A percentile compares a stretch with the other conserved stretches of the same genome.
Evolutionary conservation across 2,329 filamentous ascomycete species (phyloP).

Genomic region (Stagonosporopsis rhizophila): DNA sequence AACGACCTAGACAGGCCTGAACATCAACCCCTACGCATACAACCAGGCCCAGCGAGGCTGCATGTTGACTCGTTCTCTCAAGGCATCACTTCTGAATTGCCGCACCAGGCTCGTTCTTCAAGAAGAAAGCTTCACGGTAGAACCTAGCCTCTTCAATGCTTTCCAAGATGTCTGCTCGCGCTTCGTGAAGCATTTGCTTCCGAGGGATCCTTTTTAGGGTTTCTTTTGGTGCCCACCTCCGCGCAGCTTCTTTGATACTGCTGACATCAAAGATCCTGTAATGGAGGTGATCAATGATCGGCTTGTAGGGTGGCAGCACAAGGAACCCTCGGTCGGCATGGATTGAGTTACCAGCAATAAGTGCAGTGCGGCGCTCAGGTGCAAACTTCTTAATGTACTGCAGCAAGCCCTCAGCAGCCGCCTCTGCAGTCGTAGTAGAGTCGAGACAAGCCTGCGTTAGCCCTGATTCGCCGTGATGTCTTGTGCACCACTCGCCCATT

Average conservation of each 20-base stretch:
- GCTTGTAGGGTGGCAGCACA: constrained; percentile 73
- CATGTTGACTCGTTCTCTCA: too few species aligned
- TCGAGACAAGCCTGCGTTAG: constrained; percentile 77
- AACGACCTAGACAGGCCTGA: not conserved
- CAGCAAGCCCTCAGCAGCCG: constrained; percentile 76
- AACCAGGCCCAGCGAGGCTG: not conserved
- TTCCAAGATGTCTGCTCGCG: constrained; percentile 88
- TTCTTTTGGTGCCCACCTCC: constrained; percentile 75
- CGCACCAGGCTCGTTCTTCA: constrained; percentile 14
- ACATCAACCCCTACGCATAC: not conserved
- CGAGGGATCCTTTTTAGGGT: constrained; percentile 68
- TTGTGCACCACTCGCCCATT: constrained; percentile 91
- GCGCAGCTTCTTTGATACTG: constrained; percentile 86
- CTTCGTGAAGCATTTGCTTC: constrained; percentile 82
- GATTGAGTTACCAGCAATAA: constrained; percentile 91
- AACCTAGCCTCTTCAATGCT: constrained; percentile 91
- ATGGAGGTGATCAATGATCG: constrained; percentile 78
- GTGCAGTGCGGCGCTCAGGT: constrained; percentile 68
- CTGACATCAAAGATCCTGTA: constrained; percentile 94
- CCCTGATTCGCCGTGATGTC: constrained; percentile 80
- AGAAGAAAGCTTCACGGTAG: constrained; percentile 76
- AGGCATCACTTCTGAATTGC: not conserved
- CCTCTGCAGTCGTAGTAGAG: constrained; percentile 73
- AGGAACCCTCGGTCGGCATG: constrained; percentile 90
- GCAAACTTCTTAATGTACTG: constrained; percentile 78